phyloP scores from a whole-genome alignment of 2,329 filamentous ascomycete species.

The Balansia obtecta region DNA sequence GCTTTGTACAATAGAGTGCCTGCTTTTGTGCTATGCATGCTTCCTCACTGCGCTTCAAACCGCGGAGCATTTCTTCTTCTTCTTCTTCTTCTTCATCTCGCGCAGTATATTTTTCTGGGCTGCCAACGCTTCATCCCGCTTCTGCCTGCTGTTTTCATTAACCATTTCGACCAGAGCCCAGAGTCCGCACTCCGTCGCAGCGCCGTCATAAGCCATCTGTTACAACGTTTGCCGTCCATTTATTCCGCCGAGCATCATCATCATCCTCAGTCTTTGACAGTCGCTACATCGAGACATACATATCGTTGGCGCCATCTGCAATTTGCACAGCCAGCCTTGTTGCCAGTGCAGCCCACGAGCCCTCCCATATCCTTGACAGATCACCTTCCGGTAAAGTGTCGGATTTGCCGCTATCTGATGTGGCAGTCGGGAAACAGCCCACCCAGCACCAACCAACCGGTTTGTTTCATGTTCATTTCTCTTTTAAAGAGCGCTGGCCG shows the following conservation, averaged over 20 bases:
- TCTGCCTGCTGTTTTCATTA: conserved; percentile 1
- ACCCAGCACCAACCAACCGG: not conserved
- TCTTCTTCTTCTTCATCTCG: too few species aligned
- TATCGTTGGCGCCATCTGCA: not conserved
- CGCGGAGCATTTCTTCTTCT: not conserved
- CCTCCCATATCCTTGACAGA: not conserved
- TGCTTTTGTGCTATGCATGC: not conserved
- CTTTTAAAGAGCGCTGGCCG: not conserved
- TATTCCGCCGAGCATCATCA: not conserved
- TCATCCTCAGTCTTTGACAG: not conserved
- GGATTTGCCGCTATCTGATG: not conserved
- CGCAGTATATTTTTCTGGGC: not conserved
- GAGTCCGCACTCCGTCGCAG: not conserved
- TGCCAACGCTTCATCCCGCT: not conserved
- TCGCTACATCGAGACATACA: not conserved
- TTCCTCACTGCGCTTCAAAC: not conserved
- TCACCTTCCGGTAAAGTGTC: too few species aligned
- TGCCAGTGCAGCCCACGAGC: not conserved
- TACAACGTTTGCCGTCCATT: not conserved
- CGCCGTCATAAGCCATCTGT: not conserved
- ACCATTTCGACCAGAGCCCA: not conserved
- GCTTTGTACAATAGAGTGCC: not conserved
- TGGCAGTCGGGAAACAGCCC: not conserved
- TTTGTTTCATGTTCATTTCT: not conserved
- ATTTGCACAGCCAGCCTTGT: too few species aligned